These are phyloP conservation scores for Schwanniomyces etchellsii DNA, from an alignment of 1,139 yeast genomes.

Conservation along the genomic window DNA sequence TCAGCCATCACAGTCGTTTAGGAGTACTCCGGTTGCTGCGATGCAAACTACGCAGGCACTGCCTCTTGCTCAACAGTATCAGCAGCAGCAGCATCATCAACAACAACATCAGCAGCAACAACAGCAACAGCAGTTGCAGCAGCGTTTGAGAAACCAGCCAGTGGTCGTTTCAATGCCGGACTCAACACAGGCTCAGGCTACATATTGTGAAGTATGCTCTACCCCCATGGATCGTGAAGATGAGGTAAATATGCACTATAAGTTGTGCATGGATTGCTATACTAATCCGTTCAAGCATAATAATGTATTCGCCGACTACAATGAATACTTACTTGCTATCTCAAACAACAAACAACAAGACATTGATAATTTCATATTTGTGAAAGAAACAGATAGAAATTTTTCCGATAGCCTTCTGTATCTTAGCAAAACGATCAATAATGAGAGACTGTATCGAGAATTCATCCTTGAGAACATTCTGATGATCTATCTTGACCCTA, in stretches of 20 bases:
- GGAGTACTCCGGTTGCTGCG: constrained; percentile 3
- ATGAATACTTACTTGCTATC: constrained; percentile 25
- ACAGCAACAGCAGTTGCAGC: constrained; percentile 6
- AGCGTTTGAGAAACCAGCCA: constrained; percentile 6
- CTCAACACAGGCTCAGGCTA: constrained; percentile 8
- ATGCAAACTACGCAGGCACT: constrained; percentile 3
- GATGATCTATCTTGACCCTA: constrained; percentile 35
- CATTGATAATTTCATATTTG: constrained; percentile 26
- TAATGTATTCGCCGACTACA: constrained; percentile 35
- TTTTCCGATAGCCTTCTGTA: constrained; percentile 24
- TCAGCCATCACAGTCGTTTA: constrained; percentile 7
- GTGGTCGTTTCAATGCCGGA: constrained; percentile 8
- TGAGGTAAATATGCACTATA: constrained; percentile 18
- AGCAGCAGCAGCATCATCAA: constrained; percentile 3
- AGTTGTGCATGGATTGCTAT: constrained; percentile 23
- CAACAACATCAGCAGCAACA: constrained; percentile 5
- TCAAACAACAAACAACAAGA: constrained; percentile 18
- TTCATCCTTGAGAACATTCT: constrained; percentile 30
- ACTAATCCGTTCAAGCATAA: constrained; percentile 27
- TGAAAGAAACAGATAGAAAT: constrained; percentile 31
- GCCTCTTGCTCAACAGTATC: constrained; percentile 4
- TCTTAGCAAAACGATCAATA: constrained; percentile 15
- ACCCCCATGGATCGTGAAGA: constrained; percentile 17
- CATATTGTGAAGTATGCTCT: constrained; percentile 24
- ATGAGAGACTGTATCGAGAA: constrained; percentile 33